Percentiles rank a stretch among this genome's conserved stretches.
These are phyloP conservation scores for Fusarium haematococcum DNA, from an alignment of 2,329 filamentous ascomycete species.

Conservation along the genomic window DNA sequence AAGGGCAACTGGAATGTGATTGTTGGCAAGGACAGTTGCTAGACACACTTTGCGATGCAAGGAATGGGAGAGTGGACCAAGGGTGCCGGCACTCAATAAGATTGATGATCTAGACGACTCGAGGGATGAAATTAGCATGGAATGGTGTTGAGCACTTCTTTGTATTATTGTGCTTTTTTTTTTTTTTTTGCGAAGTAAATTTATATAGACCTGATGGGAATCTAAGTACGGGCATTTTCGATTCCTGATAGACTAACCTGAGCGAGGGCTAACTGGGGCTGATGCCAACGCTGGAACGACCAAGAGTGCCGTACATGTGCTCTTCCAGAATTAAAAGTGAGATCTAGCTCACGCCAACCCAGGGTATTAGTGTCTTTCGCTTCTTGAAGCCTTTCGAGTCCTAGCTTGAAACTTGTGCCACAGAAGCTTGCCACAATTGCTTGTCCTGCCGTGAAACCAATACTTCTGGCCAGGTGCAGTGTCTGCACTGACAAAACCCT, in stretches of 20 bases:
- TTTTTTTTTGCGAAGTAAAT: too few species aligned
- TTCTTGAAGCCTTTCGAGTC: not conserved
- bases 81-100: not conserved
- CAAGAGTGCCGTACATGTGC: too few species aligned
- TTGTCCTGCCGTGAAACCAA: not conserved
- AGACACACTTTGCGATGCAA: not conserved
- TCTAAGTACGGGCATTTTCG: not conserved
- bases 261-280: too few species aligned
- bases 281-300: too few species aligned
- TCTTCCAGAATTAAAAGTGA: too few species aligned
- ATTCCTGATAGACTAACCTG: too few species aligned
- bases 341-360: too few species aligned
- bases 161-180: not conserved
- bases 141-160: not conserved
- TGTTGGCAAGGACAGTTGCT: slow-evolving; percentile 9
- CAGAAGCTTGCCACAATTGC: not conserved
- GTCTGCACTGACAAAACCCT: too few species aligned
- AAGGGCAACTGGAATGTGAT: slow-evolving; percentile 8
- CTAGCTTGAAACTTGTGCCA: not conserved
- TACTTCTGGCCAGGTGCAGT: not conserved
- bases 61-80: not conserved
- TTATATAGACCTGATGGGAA: not conserved
- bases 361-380: not conserved
- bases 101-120: not conserved
- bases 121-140: not conserved